phyloP scores from a whole-genome alignment of 2,329 filamentous ascomycete genomes.

The Apiospora hydei region DNA sequence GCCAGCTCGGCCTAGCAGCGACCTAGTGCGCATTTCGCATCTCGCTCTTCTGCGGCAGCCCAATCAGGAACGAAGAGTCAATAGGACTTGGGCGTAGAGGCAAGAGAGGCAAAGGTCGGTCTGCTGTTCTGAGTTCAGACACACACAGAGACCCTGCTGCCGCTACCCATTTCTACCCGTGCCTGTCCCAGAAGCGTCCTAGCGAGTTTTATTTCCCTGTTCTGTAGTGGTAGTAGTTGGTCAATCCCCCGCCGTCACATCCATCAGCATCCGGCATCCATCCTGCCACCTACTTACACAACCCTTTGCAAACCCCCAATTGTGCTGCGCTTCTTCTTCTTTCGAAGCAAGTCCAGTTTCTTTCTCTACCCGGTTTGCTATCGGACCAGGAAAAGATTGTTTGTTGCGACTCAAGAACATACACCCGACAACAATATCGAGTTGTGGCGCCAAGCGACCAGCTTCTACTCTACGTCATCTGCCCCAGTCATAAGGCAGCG shows the following conservation, averaged over 20 bases:
- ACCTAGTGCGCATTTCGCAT: not conserved
- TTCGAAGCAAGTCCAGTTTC: not conserved
- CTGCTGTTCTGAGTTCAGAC: slow-evolving; percentile 1
- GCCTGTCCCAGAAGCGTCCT: slow-evolving; percentile 14
- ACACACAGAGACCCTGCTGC: not conserved
- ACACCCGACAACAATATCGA: not conserved
- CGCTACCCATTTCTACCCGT: slow-evolving; percentile 9
- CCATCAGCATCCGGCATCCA: not conserved
- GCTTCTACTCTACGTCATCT: slow-evolving; percentile 18
- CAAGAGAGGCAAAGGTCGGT: slow-evolving; percentile 3
- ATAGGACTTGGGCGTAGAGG: not conserved
- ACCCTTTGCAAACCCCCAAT: not conserved
- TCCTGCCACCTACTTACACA: not conserved
- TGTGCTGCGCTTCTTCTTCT: not conserved
- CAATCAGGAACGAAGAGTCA: not conserved
- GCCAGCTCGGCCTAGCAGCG: not conserved
- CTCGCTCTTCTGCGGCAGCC: slow-evolving; percentile 2
- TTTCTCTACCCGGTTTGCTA: not conserved
- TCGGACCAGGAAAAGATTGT: not conserved
- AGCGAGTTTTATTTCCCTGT: slow-evolving; percentile 17
- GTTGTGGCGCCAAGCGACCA: not conserved
- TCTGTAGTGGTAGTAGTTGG: not conserved
- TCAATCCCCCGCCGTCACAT: not conserved
- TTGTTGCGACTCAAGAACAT: not conserved
- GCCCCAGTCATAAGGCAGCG: slow-evolving; percentile 21